Evolutionary conservation across 1,139 yeast genomes (phyloP).

Genomic region (Saccharomyces hybrid): DNA sequence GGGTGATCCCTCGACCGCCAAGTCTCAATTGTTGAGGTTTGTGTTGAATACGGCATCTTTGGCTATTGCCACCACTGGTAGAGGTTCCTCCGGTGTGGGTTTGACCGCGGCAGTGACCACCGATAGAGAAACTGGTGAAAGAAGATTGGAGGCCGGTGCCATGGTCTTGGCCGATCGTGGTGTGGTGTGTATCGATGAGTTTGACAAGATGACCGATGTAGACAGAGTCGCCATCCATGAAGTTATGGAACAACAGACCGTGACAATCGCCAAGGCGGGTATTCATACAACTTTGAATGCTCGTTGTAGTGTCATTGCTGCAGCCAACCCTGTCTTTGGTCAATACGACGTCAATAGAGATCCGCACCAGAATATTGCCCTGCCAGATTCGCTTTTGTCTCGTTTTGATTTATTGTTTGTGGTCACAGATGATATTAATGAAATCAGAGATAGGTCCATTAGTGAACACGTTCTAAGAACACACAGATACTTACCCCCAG

Average conservation of each 20-base stretch:
- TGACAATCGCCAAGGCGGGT: conserved; percentile 97
- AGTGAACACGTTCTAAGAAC: conserved; percentile 93
- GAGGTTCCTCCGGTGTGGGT: conserved; percentile 99
- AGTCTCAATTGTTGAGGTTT: conserved; percentile 88
- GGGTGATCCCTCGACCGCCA: conserved; percentile 98
- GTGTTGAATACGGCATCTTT: conserved; percentile 89
- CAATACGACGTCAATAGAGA: conserved; percentile 94
- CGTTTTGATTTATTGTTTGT: conserved; percentile 95
- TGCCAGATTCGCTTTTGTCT: conserved; percentile 91
- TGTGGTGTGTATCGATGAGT: conserved; percentile 95
- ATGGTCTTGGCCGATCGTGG: conserved; percentile 98
- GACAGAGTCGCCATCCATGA: conserved; percentile 98
- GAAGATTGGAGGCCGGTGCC: conserved; percentile 97
- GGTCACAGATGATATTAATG: conserved; percentile 91
- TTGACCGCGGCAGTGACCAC: conserved; percentile 97
- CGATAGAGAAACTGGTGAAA: conserved; percentile 94
- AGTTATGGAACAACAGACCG: conserved; percentile 99
- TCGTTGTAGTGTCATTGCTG: conserved; percentile 94
- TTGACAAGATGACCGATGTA: conserved; percentile 93
- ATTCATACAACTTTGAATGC: conserved; percentile 95
- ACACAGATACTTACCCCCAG: conserved; percentile 86
- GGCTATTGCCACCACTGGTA: conserved; percentile 97
- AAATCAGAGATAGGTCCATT: conserved; percentile 73
- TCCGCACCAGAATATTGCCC: conserved; percentile 92
- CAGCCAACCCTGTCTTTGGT: conserved; percentile 96